These are phyloP conservation scores for Funneliformis geosporum DNA, from an alignment of 192 early-diverging fungal species.

Conservation along the genomic window DNA sequence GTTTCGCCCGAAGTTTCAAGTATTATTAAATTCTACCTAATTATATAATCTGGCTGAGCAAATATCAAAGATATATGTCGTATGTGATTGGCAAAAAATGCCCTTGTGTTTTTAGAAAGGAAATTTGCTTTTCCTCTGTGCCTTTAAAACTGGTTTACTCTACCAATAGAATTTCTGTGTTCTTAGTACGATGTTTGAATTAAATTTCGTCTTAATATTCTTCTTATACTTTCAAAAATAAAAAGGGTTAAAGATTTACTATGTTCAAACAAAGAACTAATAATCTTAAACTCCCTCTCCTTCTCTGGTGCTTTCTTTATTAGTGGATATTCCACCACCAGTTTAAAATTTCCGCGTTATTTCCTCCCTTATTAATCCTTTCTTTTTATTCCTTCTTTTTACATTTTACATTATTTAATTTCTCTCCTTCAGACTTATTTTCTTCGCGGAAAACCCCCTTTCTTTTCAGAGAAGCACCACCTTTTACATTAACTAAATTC, in stretches of 20 bases:
- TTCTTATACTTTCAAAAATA: neutral
- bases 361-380: neutral
- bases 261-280: neutral
- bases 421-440: neutral
- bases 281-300: neutral
- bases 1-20: too few relatives aligned
- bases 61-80: too few relatives aligned
- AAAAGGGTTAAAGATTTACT: neutral
- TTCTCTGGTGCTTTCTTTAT: neutral
- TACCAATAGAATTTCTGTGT: neutral
- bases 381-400: neutral
- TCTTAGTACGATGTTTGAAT: neutral
- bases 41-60: too few relatives aligned
- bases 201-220: neutral
- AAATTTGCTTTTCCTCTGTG: neutral
- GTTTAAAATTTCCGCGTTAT: neutral
- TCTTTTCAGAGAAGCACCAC: neutral
- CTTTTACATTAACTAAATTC: neutral
- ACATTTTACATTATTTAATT: neutral
- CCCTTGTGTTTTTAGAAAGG: too few relatives aligned
- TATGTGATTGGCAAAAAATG: too few relatives aligned
- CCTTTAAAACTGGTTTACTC: neutral
- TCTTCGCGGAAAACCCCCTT: neutral
- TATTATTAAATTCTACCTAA: too few relatives aligned
- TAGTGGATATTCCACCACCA: neutral